Conservation (phyloP, 352 stramenopile genomes). For the Pythium sukuiense region DNA sequence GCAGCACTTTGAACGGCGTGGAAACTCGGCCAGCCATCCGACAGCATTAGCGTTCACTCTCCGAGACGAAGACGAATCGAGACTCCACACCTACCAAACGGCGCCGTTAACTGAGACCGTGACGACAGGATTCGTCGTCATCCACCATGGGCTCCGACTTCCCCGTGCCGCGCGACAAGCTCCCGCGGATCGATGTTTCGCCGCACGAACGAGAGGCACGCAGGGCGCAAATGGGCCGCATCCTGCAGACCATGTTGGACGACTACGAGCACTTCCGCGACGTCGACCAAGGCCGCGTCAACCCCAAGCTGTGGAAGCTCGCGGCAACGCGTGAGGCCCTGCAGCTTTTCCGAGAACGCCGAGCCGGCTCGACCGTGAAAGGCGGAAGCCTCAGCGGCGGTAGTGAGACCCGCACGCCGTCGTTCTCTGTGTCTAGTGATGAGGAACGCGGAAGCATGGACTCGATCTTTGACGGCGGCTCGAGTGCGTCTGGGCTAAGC, state of each 20-base stretch:
- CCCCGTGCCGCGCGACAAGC: slow-evolving; percentile 30
- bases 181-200: slow-evolving; percentile 24
- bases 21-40: not conserved
- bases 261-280: slow-evolving; percentile 25
- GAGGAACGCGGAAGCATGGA: slow-evolving; percentile 20
- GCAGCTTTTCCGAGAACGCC: slow-evolving; percentile 18
- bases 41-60: not conserved
- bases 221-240: slow-evolving; percentile 22
- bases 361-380: not conserved
- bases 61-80: not conserved
- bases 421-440: not conserved
- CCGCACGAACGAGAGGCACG: slow-evolving; percentile 15
- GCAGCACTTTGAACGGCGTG: too few relatives aligned
- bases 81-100: not conserved
- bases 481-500: slow-evolving; percentile 16
- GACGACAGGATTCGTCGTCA: not conserved
- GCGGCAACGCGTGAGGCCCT: slow-evolving; percentile 9
- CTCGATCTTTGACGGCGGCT: slow-evolving; percentile 28
- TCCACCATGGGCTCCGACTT: slow-evolving; percentile 35
- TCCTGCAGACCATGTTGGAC: slow-evolving; percentile 27
- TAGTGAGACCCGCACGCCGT: not conserved
- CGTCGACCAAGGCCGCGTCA: slow-evolving; percentile 6
- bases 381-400: not conserved
- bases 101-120: not conserved
- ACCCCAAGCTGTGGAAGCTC: slow-evolving; percentile 17